Evolutionary conservation across 2,329 filamentous ascomycete species (phyloP).

Genomic region (Pseudogymnoascus sp.): DNA sequence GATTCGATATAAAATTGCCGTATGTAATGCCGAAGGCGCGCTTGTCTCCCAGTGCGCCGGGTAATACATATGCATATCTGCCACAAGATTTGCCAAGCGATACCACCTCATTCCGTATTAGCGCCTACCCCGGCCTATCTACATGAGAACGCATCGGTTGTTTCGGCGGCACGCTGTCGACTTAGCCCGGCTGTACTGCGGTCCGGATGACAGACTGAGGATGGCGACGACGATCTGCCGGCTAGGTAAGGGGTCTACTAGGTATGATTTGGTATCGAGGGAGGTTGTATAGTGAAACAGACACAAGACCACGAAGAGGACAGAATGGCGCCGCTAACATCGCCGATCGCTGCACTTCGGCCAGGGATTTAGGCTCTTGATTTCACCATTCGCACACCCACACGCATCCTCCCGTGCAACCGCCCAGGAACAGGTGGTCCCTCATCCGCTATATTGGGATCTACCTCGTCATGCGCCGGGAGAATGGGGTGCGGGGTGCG

Average conservation of each 20-base stretch:
- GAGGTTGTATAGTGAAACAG: not conserved
- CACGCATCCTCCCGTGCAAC: not conserved
- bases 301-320: not conserved
- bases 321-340: not conserved
- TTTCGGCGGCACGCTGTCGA: not conserved
- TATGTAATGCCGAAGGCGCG: not conserved
- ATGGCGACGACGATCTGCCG: not conserved
- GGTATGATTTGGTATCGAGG: not conserved
- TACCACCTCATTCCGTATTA: not conserved
- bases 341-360: not conserved
- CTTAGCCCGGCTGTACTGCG: not conserved
- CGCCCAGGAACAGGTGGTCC: not conserved
- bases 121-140: not conserved
- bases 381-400: not conserved
- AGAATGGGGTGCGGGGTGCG: not conserved
- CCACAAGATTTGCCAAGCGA: conserved; percentile 2
- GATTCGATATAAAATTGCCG: not conserved
- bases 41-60: not conserved
- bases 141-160: not conserved
- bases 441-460: not conserved
- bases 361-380: not conserved
- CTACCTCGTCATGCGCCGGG: not conserved
- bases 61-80: conserved; percentile 1
- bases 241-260: not conserved
- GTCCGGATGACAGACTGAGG: not conserved